Evolutionary conservation across 495 filamentous ascomycete species (phyloP).

Genomic region (Cetradonia linearis): DNA sequence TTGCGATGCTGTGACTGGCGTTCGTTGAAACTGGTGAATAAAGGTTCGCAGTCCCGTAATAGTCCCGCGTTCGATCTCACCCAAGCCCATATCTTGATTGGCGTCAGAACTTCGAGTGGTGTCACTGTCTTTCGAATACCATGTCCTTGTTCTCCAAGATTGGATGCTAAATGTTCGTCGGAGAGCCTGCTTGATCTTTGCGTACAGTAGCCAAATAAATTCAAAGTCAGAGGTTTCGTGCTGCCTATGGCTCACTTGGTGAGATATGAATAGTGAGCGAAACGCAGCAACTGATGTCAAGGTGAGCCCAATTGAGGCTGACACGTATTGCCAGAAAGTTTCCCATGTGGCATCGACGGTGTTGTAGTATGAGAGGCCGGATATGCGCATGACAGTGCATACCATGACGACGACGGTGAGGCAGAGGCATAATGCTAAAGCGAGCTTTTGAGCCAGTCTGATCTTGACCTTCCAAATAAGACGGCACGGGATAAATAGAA

Average conservation of each 20-base stretch:
- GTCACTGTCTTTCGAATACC: conserved; percentile 6
- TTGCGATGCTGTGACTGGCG: background rate
- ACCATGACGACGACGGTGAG: conserved; percentile 20
- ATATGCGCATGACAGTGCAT: conserved; percentile 16
- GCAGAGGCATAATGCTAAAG: conserved; percentile 22
- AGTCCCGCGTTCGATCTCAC: conserved; percentile 9
- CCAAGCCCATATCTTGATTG: background rate
- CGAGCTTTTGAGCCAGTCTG: conserved; percentile 20
- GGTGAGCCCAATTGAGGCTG: conserved; percentile 19
- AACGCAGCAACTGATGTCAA: conserved; percentile 22
- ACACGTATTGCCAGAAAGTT: conserved; percentile 21
- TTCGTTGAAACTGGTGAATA: conserved; percentile 13
- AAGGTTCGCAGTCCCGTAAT: conserved; percentile 21
- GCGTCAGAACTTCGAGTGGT: background rate
- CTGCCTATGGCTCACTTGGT: background rate
- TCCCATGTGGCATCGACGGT: conserved; percentile 20
- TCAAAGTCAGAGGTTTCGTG: background rate
- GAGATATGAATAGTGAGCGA: conserved; percentile 23
- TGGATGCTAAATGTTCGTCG: background rate
- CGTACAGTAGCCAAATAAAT: background rate
- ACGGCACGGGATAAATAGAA: conserved; percentile 20
- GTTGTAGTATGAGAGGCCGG: conserved; percentile 8
- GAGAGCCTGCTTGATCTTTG: conserved; percentile 2
- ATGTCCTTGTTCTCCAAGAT: too few relatives aligned
- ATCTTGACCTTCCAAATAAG: conserved; percentile 23